phyloP scores from a whole-genome alignment of 2,329 filamentous ascomycete species.

The Helotiales sp. region DNA sequence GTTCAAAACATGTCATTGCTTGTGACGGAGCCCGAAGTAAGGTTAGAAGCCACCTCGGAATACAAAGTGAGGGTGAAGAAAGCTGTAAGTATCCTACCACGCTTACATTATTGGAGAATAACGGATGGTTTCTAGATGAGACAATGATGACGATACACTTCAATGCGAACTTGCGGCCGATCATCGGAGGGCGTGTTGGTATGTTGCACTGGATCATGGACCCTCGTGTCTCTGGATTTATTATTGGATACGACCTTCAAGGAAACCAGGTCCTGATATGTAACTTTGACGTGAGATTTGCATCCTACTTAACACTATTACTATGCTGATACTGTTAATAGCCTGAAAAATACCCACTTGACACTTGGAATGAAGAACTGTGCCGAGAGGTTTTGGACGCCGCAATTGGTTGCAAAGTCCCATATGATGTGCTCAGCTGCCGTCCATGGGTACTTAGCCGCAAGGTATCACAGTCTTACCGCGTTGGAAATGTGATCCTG shows the following conservation, averaged over 20 bases:
- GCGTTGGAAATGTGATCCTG: constrained; percentile 39
- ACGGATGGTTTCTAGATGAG: constrained; percentile 34
- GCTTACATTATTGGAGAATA: background rate
- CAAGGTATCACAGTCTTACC: constrained; percentile 42
- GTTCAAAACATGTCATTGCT: constrained; percentile 39
- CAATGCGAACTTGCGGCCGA: constrained; percentile 41
- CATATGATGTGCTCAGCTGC: constrained; percentile 41
- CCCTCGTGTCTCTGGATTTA: constrained; percentile 43
- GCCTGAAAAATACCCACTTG: constrained; percentile 37
- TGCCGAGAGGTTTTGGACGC: constrained; percentile 36
- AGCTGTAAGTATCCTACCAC: constrained; percentile 35
- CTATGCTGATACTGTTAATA: constrained; percentile 12
- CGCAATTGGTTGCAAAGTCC: constrained; percentile 36
- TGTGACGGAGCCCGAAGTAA: constrained; percentile 38
- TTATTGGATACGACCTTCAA: constrained; percentile 44
- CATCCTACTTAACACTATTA: background rate
- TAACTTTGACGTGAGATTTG: constrained; percentile 42
- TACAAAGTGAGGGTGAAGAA: constrained; percentile 43
- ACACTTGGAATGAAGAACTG: constrained; percentile 38
- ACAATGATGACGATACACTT: constrained; percentile 50
- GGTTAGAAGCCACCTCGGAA: constrained; percentile 30
- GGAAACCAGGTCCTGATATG: constrained; percentile 45
- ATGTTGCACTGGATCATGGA: constrained; percentile 48
- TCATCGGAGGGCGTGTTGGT: constrained; percentile 40
- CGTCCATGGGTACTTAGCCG: constrained; percentile 43